These are phyloP conservation scores for Cymbopogon flexuosus DNA, from an alignment of 202 grass and related monocot species.

Conservation along the genomic window DNA sequence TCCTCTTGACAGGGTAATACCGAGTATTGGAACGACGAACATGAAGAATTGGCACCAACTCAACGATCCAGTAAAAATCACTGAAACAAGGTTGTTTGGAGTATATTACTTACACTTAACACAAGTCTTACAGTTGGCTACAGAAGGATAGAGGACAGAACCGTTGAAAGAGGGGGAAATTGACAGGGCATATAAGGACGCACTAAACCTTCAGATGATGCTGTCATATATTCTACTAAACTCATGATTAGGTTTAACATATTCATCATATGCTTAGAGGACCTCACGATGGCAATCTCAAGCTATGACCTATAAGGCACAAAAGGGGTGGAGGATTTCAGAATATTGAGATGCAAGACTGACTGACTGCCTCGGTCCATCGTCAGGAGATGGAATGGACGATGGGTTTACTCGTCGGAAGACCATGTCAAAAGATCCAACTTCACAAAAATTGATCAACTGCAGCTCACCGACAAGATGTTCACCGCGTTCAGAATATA, in stretches of 20 bases:
- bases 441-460: not conserved
- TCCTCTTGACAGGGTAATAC: slow-evolving; percentile 17
- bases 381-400: not conserved
- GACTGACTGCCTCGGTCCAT: not conserved
- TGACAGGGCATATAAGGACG: not conserved
- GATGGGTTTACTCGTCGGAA: not conserved
- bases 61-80: not conserved
- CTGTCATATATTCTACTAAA: not conserved
- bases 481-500: slow-evolving; percentile 12
- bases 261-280: not conserved
- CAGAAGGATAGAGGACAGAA: not conserved
- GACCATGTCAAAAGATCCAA: not conserved
- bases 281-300: not conserved
- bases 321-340: not conserved
- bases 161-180: not conserved
- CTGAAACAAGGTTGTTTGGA: too few relatives aligned
- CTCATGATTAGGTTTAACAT: not conserved
- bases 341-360: not conserved
- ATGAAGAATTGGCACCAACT: not conserved
- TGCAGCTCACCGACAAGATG: not conserved
- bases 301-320: not conserved
- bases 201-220: not conserved
- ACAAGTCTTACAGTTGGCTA: not conserved
- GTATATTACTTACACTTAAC: not conserved
- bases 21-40: too few relatives aligned